phyloP scores from a whole-genome alignment of 208 protist genomes.

The Trichomonas tenax region DNA sequence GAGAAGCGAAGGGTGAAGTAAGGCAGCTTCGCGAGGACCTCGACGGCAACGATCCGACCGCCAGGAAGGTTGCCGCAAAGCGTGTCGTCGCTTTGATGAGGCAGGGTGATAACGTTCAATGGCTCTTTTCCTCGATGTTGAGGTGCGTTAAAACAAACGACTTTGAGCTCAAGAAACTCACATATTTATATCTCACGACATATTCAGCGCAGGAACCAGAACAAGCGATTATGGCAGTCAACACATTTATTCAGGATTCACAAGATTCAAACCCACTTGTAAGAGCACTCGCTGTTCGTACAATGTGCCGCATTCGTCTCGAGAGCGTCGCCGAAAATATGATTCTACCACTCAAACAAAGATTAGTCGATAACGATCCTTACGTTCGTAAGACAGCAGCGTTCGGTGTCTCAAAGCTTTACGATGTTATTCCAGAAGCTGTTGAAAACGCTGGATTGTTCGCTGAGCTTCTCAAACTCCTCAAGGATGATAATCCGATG shows the following conservation, averaged over 20 bases:
- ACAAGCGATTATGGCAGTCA: conserved; percentile 19
- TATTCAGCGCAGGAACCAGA: neutral
- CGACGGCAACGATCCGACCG: neutral
- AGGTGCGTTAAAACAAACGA: neutral
- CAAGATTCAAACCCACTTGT: conserved; percentile 9
- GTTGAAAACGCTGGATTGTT: conserved; percentile 62
- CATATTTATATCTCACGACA: neutral
- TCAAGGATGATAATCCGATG: conserved; percentile 83
- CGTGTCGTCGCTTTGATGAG: neutral
- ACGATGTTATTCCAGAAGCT: conserved; percentile 66
- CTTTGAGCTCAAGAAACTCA: neutral
- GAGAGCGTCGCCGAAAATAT: conserved; percentile 16
- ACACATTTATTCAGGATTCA: conserved; percentile 11
- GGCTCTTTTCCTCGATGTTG: neutral
- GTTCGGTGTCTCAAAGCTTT: conserved; percentile 85
- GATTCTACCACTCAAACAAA: neutral
- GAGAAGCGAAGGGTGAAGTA: neutral
- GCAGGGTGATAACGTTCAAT: conserved; percentile 6
- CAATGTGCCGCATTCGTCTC: conserved; percentile 12
- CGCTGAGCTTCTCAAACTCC: conserved; percentile 52
- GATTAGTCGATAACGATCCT: neutral
- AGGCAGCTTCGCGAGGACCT: neutral
- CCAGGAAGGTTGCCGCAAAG: neutral
- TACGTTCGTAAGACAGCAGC: conserved; percentile 81
- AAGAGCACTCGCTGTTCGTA: neutral